Evolutionary conservation across 2,329 filamentous ascomycete genomes (phyloP), one percentile per base, ranked within the genome.

Genomic region (Zopfia rhizophila): DNA sequence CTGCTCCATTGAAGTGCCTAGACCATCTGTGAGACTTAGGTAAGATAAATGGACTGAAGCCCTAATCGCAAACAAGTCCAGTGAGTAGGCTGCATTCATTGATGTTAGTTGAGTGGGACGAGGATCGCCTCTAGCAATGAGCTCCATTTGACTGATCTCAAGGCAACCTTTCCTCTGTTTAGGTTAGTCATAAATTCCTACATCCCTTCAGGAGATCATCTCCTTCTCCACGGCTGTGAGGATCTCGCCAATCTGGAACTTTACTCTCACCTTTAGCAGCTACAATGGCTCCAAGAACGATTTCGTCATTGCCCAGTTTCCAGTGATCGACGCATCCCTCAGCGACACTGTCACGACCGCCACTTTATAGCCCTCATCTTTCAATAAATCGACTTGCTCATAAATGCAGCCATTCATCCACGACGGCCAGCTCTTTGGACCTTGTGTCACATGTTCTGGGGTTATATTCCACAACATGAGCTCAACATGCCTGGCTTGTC

Each of bases 181-280:
- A n/a, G n/a, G n/a, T n/a, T n/a, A n/a, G n/a, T n/a, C n/a, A n/a
- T n/a, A n/a, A n/a, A n/a, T n/a, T n/a, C n/a, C n/a, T n/a, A n/a
- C n/a, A n/a, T n/a, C n/a, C n/a, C n/a, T n/a, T n/a, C n/a, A n/a
- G 13, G 13, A 35, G 8, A 18, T 16, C 21, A 11, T 18, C 29
- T 5, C 48, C 47, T 3, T 54, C 31, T 3, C 35, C 19, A 2
- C 17, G 2, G 33, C 44, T 2, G 48, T 38, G 14, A 41, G 38
- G 3, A 59, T 40, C 17, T 54, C 46, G 1, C 55, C 55, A 23
- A 55, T 18, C 7, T 17, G 14, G 17, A 59, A 48, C 12, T 35
- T 7, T 1, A 51, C 46, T 18, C 35, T 44, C 16, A 31, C 39
- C 17, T 18, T 45, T 13, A 58, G 36, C 4, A 8, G 35, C 19